Base-by-base conservation (phyloP, 1,139 yeast species). In the Pichia sp. region DNA sequence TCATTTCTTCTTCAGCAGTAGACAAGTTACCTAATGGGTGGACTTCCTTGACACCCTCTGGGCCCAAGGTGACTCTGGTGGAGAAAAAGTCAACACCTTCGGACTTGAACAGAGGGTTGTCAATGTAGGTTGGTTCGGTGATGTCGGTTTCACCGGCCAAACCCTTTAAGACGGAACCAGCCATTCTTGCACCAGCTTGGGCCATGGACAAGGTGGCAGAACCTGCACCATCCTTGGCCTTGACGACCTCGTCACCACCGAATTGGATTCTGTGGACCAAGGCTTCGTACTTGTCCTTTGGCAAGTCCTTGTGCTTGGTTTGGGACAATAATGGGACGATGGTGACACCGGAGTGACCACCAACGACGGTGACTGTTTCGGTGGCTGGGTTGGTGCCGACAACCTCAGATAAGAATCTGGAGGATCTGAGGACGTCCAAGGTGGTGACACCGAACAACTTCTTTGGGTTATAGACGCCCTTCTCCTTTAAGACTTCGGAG, bases 191-290 rank as follows among this genome's bases (percentile, higher is more conserved):
- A 76, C 97, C 98, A 56, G 98, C 99, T 73, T 87, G 92, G 62
- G 98, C 98, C 99, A 93, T 93, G 58, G 98, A 92, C 71, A 93
- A 81, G 63, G 99, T 93, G 68, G 98, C 99, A 57, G 97, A 91
- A 71, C 99, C 99, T 66, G 97, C 97, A 76, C 99, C 99, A 70
- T 88, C 85, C 84, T 93, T 93, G 68, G 98, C 98, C 80, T 92
- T 85, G 71, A 93, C 98, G 65, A 93, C 98, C 78, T 92, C 98
- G 72, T 92, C 98, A 80, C 98, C 98, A 75, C 97, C 98, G 68
- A 91, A 92, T 78, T 92, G 98, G 70, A 92, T 93, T 79, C 98
- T 86, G 81, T 90, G 82, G 73, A 90, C 82, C 71, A 92, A 81
- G 58, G 83, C 84, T 63, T 89, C 88, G 64, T 69, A 69, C 60